Evolutionary conservation across 1,284 basidiomycete genomes (phyloP), one percentile per base, ranked within the genome.

Genomic region (Mycosarcoma mackinlayi): DNA sequence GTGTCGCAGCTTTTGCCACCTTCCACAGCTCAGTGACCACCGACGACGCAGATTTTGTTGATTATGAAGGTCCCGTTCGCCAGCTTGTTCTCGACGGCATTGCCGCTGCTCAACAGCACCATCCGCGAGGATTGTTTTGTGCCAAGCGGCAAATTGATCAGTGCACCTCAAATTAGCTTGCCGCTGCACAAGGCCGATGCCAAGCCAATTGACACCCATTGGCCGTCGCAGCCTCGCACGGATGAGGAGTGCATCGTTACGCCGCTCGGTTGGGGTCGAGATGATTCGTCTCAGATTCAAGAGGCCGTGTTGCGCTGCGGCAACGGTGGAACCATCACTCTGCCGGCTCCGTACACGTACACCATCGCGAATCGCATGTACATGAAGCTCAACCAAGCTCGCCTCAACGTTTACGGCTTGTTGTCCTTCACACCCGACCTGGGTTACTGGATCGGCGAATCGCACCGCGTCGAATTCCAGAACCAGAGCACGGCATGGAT

Each of bases 291-390:
- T n/a, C 40, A 42, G 25, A 42, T 42, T 19, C 40, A 42, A 42
- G 40, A 42, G 25, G 40, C 40, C 25, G 40, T 42, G 27, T n/a
- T 42, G 25, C 16, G 27, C 4, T 42, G 40, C 40, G 40, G 40
- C n/a, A 42, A 42, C 6, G 27, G 40, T 6, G 40, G 40, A 8
- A 42, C 40, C 4, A 42, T 42, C 40, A 42, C 40, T 16, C 27
- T 42, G 16, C 40, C 40, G 0, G 14, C 40, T 18, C 40, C 40
- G 6, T 42, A 42, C 40, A 42, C 40, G n/a, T 42, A 42, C 27
- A 42, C 40, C 6, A 42, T 42, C 40, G 24, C 40, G n/a, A 42
- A 30, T n/a, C 40, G 40, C 25, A 42, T 42, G 40, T 42, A 42
- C 40, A 30, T 30, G 40, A 42, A 28, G 40, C 27, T 42, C 27